Conservation (phyloP, 371 early-diverging fungal genomes). For the Mucor mucedo region DNA sequence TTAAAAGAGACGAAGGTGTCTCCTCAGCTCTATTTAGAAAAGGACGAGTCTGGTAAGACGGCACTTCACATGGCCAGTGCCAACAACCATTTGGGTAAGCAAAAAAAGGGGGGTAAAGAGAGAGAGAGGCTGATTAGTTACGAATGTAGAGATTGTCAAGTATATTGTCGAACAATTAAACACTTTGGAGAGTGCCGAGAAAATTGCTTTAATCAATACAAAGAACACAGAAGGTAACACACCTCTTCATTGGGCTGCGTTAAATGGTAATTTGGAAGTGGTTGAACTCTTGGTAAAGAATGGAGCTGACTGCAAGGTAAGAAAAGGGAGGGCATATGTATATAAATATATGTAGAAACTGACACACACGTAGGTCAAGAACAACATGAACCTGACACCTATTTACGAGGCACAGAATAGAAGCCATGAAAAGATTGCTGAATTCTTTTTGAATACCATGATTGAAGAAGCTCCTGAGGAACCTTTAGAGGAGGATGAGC, state of each 20-base stretch:
- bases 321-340: not conserved
- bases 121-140: not conserved
- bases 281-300: slow-evolving; percentile 63
- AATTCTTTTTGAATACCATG: slow-evolving; percentile 65
- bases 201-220: slow-evolving; percentile 53
- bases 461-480: slow-evolving; percentile 59
- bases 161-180: slow-evolving; percentile 54
- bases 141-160: slow-evolving; percentile 52
- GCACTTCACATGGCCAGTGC: slow-evolving; percentile 87
- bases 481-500: slow-evolving; percentile 53
- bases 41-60: slow-evolving; percentile 71
- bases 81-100: slow-evolving; percentile 76
- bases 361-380: slow-evolving; percentile 58
- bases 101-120: not conserved
- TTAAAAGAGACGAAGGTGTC: slow-evolving; percentile 55
- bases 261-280: slow-evolving; percentile 78
- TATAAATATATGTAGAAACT: slow-evolving; percentile 8
- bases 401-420: slow-evolving; percentile 72
- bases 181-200: slow-evolving; percentile 17
- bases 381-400: slow-evolving; percentile 61
- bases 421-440: slow-evolving; percentile 68
- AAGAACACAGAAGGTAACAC: slow-evolving; percentile 79
- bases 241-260: slow-evolving; percentile 88
- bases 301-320: slow-evolving; percentile 73
- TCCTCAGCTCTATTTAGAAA: slow-evolving; percentile 34